A percentile compares a stretch with the other conserved stretches of the same genome.
These are phyloP conservation scores for Exophiala sp. DNA, from an alignment of 2,329 filamentous ascomycete species.

Conservation along the genomic window DNA sequence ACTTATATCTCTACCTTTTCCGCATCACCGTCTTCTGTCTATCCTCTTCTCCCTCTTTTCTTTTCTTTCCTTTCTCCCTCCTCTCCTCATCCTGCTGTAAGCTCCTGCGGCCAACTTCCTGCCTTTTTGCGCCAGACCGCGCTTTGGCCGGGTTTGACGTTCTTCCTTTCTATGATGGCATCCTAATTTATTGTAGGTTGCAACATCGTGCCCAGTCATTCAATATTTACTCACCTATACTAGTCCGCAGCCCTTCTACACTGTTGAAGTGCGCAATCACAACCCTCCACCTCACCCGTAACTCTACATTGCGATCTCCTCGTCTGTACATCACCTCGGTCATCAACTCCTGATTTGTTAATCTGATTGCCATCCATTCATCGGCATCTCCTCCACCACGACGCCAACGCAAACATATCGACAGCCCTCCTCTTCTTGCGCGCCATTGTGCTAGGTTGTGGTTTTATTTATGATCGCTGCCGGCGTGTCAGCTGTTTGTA, in stretches of 20 bases:
- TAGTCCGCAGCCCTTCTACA: background rate
- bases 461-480: conserved; percentile 6
- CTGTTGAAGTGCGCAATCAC: background rate
- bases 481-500: background rate
- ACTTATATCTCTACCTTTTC: conserved; percentile 24
- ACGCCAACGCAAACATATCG: background rate
- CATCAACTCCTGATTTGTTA: background rate
- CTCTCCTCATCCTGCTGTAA: conserved; percentile 19
- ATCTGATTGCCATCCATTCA: background rate
- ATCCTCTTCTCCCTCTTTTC: conserved; percentile 16
- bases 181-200: conserved; percentile 7
- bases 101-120: background rate
- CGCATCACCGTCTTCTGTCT: conserved; percentile 14
- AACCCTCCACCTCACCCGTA: background rate
- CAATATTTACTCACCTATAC: conserved; percentile 5
- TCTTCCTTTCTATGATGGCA: conserved; percentile 7
- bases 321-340: conserved; percentile 2
- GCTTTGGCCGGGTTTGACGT: conserved; percentile 12
- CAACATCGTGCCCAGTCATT: conserved; percentile 9
- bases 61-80: conserved; percentile 18
- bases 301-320: background rate
- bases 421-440: background rate
- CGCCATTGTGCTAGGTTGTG: background rate
- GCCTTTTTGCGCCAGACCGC: background rate
- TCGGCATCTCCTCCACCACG: background rate